Conservation (phyloP, 768 basidiomycete genomes). For the Mycena capillaripes region DNA sequence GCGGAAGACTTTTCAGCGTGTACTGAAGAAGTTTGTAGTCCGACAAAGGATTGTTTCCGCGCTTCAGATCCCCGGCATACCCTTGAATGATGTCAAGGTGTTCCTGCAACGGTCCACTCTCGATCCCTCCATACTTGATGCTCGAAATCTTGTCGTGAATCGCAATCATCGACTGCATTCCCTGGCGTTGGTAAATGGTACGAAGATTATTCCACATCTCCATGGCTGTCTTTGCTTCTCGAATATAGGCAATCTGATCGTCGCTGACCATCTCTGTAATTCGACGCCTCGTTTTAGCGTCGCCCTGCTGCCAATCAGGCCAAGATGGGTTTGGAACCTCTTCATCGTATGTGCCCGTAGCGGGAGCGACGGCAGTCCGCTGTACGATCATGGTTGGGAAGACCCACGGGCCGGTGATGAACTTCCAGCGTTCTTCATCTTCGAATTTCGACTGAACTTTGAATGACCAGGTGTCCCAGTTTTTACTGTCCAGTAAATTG, state of each 20-base stretch:
- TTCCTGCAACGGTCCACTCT: constrained; percentile 12
- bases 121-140: constrained; percentile 3
- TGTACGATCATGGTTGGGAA: background rate
- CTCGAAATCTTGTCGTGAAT: background rate
- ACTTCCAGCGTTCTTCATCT: background rate
- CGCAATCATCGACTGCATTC: constrained; percentile 14
- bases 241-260: constrained; percentile 1
- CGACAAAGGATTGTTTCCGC: background rate
- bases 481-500: no score
- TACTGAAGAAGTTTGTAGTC: background rate
- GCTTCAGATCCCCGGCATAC: background rate
- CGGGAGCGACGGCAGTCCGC: background rate
- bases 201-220: constrained; percentile 16
- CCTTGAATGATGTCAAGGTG: constrained; percentile 11
- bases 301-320: background rate
- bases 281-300: background rate
- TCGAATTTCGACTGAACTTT: background rate
- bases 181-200: background rate
- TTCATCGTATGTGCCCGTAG: background rate
- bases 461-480: no score
- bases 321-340: background rate
- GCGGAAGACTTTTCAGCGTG: background rate
- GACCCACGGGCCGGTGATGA: background rate
- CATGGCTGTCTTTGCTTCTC: background rate
- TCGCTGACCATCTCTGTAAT: constrained; percentile 2